Percentiles rank a stretch among this genome's conserved stretches.
Conservation (phyloP, 192 early-diverging fungal species). For the Jimgerdemannia flammicorona region DNA sequence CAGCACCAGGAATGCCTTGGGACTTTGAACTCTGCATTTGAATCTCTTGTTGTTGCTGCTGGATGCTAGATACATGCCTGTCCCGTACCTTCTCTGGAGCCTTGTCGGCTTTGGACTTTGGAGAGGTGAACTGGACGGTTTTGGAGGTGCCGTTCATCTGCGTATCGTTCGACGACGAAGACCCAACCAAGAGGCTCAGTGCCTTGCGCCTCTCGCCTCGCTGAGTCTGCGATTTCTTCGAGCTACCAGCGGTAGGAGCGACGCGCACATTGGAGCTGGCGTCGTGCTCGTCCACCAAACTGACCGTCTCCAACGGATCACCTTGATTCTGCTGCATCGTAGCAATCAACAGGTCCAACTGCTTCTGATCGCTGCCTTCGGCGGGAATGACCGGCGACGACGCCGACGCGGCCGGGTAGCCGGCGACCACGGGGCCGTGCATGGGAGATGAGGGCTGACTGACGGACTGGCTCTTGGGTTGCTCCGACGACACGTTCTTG, state of each 20-base stretch:
- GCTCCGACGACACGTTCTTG: not conserved
- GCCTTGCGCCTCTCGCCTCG: slow-evolving; percentile 31
- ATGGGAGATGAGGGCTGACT: not conserved
- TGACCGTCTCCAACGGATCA: not conserved
- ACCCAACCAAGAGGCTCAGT: slow-evolving; percentile 23
- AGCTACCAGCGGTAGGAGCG: not conserved
- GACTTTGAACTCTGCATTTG: not conserved
- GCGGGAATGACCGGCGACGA: not conserved
- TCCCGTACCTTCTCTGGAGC: not conserved
- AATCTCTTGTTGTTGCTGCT: not conserved
- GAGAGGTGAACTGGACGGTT: not conserved
- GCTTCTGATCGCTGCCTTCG: not conserved
- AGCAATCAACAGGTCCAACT: not conserved
- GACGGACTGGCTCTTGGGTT: not conserved
- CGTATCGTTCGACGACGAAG: not conserved
- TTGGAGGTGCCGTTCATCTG: not conserved
- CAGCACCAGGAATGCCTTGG: not conserved
- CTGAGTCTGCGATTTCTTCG: not conserved
- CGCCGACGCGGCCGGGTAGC: not conserved
- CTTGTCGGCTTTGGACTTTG: not conserved
- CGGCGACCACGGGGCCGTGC: not conserved
- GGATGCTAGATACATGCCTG: not conserved
- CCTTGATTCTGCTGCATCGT: not conserved
- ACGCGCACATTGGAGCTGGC: not conserved
- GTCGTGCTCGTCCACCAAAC: not conserved